Base-by-base conservation (phyloP, 1,284 basidiomycete species). In the Trichosporon sp. region DNA sequence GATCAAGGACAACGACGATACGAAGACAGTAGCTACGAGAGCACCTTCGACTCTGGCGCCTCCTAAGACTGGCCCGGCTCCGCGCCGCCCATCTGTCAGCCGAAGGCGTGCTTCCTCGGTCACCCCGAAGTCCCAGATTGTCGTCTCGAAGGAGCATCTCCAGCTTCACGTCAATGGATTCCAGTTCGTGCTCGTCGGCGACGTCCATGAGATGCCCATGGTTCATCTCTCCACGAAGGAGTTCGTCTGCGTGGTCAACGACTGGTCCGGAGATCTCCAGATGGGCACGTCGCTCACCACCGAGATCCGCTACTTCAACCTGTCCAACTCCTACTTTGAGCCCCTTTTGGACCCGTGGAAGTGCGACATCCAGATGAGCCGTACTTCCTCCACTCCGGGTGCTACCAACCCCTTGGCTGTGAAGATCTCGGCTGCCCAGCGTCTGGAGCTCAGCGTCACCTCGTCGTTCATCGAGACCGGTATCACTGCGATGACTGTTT, bases 301-400 rank as follows among this genome's bases (percentile, higher is more conserved):
- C 2, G 89, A 91, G 67, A 91, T 98, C 79, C 94, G 91, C 74
- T 99, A 97, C 80, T 99, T 94, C 92, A 99, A 99, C 83, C 84
- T 99, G 67, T 91, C 92, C 31, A 96, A 98, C 79, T 99, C 97
- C 62, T 95, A 99, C 79, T 99, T 97, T 93, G 97, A 99, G 83
- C 97, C 98, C n/a, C 84, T 99, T 65, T 92, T 98, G 76, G 97
- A 99, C 80, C 97, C 97, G 0, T 99, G 97, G 96, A 91, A 88
- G 27, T 92, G 98, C 75, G 89, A 90, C 32, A 82, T 93, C 15
- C 66, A 77, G 73, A 75, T 80, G 9, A 75, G 77, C 21, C 75
- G 81, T 4, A 73, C 75, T 3, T 78, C 83, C 62, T 63, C 65
- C 0, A 77, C 81, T 34, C 78, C 81, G 6, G 85, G 81, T 27